Evolutionary conservation across 257 asterid genomes (phyloP).

Genomic region (Salvia hispanica): DNA sequence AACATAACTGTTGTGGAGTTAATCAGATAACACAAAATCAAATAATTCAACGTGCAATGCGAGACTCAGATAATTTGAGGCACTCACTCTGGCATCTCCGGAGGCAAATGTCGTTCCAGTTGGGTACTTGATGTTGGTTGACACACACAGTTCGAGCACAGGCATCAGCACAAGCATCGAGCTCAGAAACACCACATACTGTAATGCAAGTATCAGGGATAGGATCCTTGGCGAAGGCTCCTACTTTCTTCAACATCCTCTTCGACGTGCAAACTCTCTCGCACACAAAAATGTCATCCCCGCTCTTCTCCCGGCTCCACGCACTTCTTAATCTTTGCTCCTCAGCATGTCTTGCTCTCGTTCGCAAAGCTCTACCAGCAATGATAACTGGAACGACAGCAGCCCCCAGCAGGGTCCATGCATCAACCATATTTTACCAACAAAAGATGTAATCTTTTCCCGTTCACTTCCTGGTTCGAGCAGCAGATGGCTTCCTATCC

Average conservation of each 20-base stretch:
- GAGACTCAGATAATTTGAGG: slow-evolving; percentile 69
- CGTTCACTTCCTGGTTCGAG: not conserved
- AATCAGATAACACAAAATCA: not conserved
- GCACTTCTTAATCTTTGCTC: slow-evolving; percentile 72
- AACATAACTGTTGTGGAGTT: not conserved
- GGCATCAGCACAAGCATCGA: slow-evolving; percentile 97
- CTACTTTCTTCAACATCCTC: slow-evolving; percentile 93
- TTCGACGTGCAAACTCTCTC: slow-evolving; percentile 96
- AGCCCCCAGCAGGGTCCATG: slow-evolving; percentile 78
- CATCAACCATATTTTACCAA: slow-evolving; percentile 67
- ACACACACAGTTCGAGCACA: slow-evolving; percentile 90
- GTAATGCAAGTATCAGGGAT: slow-evolving; percentile 85
- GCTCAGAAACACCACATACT: slow-evolving; percentile 97
- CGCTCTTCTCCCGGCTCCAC: slow-evolving; percentile 76
- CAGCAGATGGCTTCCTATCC: not conserved
- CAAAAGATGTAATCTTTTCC: slow-evolving; percentile 14
- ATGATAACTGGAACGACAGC: slow-evolving; percentile 68
- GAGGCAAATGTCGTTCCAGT: slow-evolving; percentile 94
- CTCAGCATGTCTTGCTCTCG: slow-evolving; percentile 62
- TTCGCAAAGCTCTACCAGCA: slow-evolving; percentile 77
- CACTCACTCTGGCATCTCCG: slow-evolving; percentile 92
- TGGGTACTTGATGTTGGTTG: slow-evolving; percentile 94
- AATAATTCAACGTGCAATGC: slow-evolving; percentile 27
- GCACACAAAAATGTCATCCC: slow-evolving; percentile 85
- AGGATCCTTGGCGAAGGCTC: slow-evolving; percentile 92